Conservation (phyloP, 2,329 filamentous ascomycete species). For the Paecilomyces sp. region DNA sequence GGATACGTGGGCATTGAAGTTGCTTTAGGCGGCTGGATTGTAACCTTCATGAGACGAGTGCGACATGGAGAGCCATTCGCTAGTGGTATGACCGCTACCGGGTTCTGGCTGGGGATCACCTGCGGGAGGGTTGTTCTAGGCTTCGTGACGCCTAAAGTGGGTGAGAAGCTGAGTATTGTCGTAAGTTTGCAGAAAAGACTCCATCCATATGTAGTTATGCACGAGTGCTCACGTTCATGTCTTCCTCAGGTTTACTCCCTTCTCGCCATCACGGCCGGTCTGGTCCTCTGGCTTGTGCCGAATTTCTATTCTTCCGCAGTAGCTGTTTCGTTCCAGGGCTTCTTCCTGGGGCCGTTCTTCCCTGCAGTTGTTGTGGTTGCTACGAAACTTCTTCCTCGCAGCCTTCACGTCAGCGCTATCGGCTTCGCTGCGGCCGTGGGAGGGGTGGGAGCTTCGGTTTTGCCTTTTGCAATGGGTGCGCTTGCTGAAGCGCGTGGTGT, state of each 20-base stretch:
- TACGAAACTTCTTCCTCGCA: slow-evolving; percentile 60
- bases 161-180: slow-evolving; percentile 53
- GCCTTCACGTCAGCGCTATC: slow-evolving; percentile 64
- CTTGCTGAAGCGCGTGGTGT: slow-evolving; percentile 56
- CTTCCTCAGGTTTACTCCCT: slow-evolving; percentile 50
- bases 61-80: slow-evolving; percentile 57
- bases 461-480: slow-evolving; percentile 62
- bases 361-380: slow-evolving; percentile 61
- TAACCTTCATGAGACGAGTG: slow-evolving; percentile 69
- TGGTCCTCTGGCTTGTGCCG: slow-evolving; percentile 70
- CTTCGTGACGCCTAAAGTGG: slow-evolving; percentile 57
- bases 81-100: slow-evolving; percentile 61
- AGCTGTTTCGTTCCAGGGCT: slow-evolving; percentile 60
- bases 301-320: slow-evolving; percentile 61
- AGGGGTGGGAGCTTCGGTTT: slow-evolving; percentile 58
- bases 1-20: slow-evolving; percentile 70
- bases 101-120: slow-evolving; percentile 72
- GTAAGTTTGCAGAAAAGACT: background rate
- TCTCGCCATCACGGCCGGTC: slow-evolving; percentile 53
- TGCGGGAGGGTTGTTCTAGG: slow-evolving; percentile 61
- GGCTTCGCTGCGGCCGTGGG: slow-evolving; percentile 68
- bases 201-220: background rate
- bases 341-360: slow-evolving; percentile 68
- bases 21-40: slow-evolving; percentile 60
- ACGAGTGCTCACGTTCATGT: slow-evolving; percentile 50